phyloP scores from a whole-genome alignment of 441 rosid species.

The Corymbia citriodora region DNA sequence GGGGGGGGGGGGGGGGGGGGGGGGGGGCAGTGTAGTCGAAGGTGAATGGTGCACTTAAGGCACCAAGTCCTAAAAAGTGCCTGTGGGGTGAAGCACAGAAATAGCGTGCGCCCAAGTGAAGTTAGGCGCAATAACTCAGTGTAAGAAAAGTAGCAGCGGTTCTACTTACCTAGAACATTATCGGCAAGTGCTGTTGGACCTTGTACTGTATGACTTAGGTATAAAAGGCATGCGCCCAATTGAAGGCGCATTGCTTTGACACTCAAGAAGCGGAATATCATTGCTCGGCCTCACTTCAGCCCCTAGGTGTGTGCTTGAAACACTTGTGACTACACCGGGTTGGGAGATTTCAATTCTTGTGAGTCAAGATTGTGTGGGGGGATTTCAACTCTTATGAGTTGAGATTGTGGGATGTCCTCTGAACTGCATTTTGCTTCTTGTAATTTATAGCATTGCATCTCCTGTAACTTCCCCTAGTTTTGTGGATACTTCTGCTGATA shows the following conservation, averaged over 20 bases:
- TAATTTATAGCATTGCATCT: background rate
- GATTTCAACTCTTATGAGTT: background rate
- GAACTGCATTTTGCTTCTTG: background rate
- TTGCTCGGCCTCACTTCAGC: background rate
- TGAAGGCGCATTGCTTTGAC: background rate
- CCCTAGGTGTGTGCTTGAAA: background rate
- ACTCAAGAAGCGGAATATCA: background rate
- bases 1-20: background rate
- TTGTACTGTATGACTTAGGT: background rate
- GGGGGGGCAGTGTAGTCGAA: background rate
- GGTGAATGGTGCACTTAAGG: background rate
- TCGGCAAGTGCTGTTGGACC: background rate
- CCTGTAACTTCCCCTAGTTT: background rate
- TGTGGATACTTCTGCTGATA: background rate
- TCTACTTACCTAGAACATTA: background rate
- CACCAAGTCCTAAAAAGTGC: background rate
- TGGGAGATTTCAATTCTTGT: background rate
- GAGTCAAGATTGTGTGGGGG: background rate
- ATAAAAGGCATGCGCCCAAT: rapidly evolving
- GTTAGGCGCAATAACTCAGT: background rate
- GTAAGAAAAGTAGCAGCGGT: background rate
- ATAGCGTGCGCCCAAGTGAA: background rate
- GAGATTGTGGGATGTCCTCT: background rate
- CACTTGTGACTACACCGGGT: background rate
- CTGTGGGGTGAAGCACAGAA: background rate